These are phyloP conservation scores for Psophocarpus tetragonolobus DNA, from an alignment of 306 rosid species.

Conservation along the genomic window DNA sequence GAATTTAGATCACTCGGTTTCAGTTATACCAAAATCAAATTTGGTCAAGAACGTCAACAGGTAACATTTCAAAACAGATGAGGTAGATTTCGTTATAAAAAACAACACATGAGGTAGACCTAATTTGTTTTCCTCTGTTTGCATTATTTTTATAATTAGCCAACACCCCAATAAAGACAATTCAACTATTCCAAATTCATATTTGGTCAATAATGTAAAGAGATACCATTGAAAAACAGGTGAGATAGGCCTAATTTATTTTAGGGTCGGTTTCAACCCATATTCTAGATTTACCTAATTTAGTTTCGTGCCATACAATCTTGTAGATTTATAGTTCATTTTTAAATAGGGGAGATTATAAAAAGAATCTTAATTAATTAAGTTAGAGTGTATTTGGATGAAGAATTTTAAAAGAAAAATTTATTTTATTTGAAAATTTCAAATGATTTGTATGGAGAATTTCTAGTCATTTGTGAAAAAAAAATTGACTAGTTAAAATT, in stretches of 20 bases:
- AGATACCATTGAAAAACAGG: background rate
- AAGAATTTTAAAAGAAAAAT: too few species aligned
- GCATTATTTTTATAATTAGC: background rate
- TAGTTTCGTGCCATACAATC: background rate
- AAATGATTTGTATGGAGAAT: too few species aligned
- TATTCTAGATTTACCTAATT: background rate
- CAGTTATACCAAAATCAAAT: too few species aligned
- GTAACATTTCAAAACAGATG: too few species aligned
- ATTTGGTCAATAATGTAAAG: background rate
- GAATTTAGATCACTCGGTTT: too few species aligned
- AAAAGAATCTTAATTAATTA: background rate
- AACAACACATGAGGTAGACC: too few species aligned
- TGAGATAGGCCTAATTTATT: background rate
- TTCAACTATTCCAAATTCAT: background rate
- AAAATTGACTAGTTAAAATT: too few species aligned
- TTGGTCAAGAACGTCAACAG: too few species aligned
- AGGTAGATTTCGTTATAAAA: too few species aligned
- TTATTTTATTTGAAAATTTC: too few species aligned
- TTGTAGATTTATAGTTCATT: background rate
- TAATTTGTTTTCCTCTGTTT: background rate
- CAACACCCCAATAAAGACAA: background rate
- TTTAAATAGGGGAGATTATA: background rate
- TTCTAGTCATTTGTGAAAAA: too few species aligned
- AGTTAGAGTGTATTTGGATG: too few species aligned
- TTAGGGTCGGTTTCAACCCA: background rate